Percentiles rank a stretch among this genome's conserved stretches.
phyloP scores from a whole-genome alignment of 192 early-diverging fungal genomes.

The Backusella mclennaniae region DNA sequence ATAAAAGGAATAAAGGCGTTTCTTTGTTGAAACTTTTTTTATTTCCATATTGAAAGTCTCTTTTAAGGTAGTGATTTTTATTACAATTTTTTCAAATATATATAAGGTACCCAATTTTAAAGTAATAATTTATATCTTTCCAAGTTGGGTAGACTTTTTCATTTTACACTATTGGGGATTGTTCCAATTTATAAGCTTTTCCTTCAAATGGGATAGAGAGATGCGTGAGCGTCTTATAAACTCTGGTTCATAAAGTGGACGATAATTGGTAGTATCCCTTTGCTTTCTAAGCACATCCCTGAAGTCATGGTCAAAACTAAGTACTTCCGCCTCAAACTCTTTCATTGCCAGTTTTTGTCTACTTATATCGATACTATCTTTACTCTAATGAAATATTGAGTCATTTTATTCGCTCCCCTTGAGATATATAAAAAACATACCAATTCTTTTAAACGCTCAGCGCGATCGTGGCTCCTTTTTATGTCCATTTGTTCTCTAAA shows the following conservation, averaged over 20 bases:
- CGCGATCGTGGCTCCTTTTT: not conserved
- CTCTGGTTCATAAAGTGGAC: not conserved
- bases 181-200: not conserved
- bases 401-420: not conserved
- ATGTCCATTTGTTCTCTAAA: slow-evolving; percentile 4
- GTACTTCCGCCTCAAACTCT: not conserved
- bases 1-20: too few relatives aligned
- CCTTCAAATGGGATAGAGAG: not conserved
- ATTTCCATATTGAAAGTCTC: too few relatives aligned
- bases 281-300: not conserved
- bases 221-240: not conserved
- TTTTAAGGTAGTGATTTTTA: too few relatives aligned
- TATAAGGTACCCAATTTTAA: too few relatives aligned
- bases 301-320: not conserved
- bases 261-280: not conserved
- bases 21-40: too few relatives aligned
- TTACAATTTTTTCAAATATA: too few relatives aligned
- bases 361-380: not conserved
- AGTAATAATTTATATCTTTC: too few relatives aligned
- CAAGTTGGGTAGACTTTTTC: not conserved
- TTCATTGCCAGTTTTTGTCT: not conserved
- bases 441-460: not conserved
- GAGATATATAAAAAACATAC: not conserved
- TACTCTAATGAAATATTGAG: not conserved
- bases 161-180: not conserved